Evolutionary conservation across 176 grass and related monocot genomes (phyloP).

Genomic region (Ampelocalamus luodianensis): DNA sequence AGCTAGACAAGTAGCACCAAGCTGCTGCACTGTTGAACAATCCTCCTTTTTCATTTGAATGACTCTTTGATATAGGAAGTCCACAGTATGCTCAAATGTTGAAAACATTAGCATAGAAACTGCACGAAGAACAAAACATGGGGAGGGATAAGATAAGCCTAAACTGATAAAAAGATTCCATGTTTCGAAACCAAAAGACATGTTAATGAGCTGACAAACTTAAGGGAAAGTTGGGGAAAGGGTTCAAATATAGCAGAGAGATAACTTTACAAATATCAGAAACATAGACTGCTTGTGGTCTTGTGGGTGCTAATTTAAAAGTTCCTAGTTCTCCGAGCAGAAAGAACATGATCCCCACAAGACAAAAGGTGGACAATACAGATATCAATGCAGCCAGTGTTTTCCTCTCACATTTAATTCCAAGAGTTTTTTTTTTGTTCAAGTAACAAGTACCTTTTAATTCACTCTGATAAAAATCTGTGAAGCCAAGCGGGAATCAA

Average conservation of each 20-base stretch:
- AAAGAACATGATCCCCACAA: neutral
- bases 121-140: slow-evolving; percentile 40
- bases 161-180: neutral
- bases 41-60: slow-evolving; percentile 82
- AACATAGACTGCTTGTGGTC: neutral
- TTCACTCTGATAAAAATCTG: neutral
- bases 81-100: slow-evolving; percentile 82
- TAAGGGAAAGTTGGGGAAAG: neutral
- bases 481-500: neutral
- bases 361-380: slow-evolving; percentile 5
- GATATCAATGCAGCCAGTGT: neutral
- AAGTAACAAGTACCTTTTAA: neutral
- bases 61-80: slow-evolving; percentile 71
- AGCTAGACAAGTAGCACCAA: slow-evolving; percentile 88
- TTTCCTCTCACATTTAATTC: neutral
- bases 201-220: neutral
- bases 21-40: slow-evolving; percentile 78
- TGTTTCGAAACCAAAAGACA: neutral
- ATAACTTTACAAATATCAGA: neutral
- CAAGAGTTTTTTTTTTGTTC: neutral
- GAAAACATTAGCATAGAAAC: slow-evolving; percentile 99
- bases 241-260: neutral
- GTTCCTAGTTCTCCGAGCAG: slow-evolving; percentile 6
- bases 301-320: slow-evolving; percentile 4
- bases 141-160: slow-evolving; percentile 8